Percentiles rank a stretch among this genome's conserved stretches.
These are phyloP conservation scores for Tulasnella sp. DNA, from an alignment of 768 basidiomycete genomes.

Conservation along the genomic window DNA sequence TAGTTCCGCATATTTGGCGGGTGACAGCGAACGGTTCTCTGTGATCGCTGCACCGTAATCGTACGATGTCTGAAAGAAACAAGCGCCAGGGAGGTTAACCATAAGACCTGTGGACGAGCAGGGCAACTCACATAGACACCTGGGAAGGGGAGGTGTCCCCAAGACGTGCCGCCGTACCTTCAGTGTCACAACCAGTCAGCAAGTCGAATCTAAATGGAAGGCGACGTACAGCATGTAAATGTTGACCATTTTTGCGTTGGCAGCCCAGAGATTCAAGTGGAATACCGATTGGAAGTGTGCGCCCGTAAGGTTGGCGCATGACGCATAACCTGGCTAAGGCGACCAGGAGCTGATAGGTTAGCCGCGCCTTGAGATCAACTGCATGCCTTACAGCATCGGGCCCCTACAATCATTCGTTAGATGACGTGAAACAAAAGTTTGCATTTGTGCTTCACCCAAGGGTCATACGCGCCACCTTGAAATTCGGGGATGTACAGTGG, in stretches of 20 bases:
- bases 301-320: slow-evolving; percentile 55
- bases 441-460: slow-evolving; percentile 39
- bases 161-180: slow-evolving; percentile 58
- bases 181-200: neutral
- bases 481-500: slow-evolving; percentile 66
- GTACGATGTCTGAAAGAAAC: slow-evolving; percentile 37
- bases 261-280: slow-evolving; percentile 64
- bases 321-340: slow-evolving; percentile 34
- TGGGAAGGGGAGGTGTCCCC: slow-evolving; percentile 70
- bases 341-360: neutral
- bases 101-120: too few species aligned
- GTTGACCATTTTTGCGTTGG: slow-evolving; percentile 68
- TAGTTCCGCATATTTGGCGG: slow-evolving; percentile 61
- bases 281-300: slow-evolving; percentile 69
- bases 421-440: neutral
- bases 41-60: slow-evolving; percentile 52
- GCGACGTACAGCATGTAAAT: slow-evolving; percentile 81
- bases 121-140: slow-evolving; percentile 44
- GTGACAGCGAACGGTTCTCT: slow-evolving; percentile 46
- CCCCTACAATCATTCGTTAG: neutral
- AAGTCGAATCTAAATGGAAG: slow-evolving; percentile 23
- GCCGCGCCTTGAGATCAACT: too few species aligned
- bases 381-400: slow-evolving; percentile 28
- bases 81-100: neutral
- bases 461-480: slow-evolving; percentile 68